These are phyloP conservation scores for Euphorbia lathyris DNA, from an alignment of 345 rosid species.

Conservation along the genomic window DNA sequence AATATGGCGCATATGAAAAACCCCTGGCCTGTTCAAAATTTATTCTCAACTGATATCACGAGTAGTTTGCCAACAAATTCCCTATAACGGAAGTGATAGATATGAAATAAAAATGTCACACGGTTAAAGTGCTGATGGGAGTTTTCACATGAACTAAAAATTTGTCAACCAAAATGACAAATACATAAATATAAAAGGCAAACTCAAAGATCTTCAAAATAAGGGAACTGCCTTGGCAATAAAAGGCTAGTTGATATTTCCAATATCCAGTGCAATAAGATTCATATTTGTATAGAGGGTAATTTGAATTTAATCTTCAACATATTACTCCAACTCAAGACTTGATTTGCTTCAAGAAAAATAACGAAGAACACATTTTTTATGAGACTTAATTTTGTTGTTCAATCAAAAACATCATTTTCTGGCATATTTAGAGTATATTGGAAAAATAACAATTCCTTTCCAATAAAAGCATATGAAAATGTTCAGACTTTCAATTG, in stretches of 20 bases:
- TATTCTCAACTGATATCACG: neutral
- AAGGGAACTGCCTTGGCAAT: neutral
- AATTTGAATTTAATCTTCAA: neutral
- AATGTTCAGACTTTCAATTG: too few relatives aligned
- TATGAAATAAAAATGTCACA: neutral
- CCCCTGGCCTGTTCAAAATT: neutral
- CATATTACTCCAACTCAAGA: neutral
- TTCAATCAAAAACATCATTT: neutral
- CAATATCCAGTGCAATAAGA: neutral
- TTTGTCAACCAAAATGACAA: neutral
- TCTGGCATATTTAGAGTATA: neutral
- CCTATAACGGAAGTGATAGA: neutral
- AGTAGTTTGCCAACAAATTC: neutral
- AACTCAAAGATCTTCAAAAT: neutral
- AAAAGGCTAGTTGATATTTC: neutral
- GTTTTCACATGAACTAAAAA: neutral
- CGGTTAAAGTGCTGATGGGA: neutral
- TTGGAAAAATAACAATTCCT: neutral
- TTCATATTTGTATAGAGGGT: neutral
- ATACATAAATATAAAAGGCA: neutral
- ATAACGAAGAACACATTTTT: neutral
- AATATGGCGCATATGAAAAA: neutral
- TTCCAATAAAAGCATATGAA: neutral
- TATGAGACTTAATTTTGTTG: neutral
- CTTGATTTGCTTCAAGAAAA: neutral